These are phyloP conservation scores for Botryotinia convoluta DNA, from an alignment of 2,329 filamentous ascomycete genomes.

Conservation along the genomic window DNA sequence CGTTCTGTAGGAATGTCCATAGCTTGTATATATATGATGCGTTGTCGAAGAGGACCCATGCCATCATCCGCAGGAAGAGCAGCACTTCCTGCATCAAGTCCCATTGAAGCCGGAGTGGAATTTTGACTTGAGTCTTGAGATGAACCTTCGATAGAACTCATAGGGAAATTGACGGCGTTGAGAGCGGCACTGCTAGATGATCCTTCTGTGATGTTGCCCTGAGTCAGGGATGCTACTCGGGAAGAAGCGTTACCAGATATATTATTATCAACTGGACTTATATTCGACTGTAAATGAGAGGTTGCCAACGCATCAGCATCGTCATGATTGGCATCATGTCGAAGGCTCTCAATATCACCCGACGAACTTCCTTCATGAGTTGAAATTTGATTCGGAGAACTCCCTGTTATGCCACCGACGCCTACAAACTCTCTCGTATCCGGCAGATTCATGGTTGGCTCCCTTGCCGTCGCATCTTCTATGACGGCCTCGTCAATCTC, in stretches of 20 bases:
- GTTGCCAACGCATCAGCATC: not conserved
- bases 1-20: constrained; percentile 56
- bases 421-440: not conserved
- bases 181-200: constrained; percentile 19
- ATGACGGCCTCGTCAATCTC: constrained; percentile 26
- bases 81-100: constrained; percentile 27
- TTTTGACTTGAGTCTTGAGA: constrained; percentile 32
- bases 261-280: constrained; percentile 30
- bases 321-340: not conserved
- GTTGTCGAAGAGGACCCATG: constrained; percentile 63
- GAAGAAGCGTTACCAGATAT: constrained; percentile 33
- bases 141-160: constrained; percentile 30
- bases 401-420: constrained; percentile 13
- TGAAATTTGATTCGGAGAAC: constrained; percentile 27
- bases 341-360: not conserved
- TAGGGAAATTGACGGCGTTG: constrained; percentile 21
- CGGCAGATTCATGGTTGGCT: constrained; percentile 3
- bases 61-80: constrained; percentile 71
- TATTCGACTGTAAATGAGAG: constrained; percentile 22
- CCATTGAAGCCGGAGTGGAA: constrained; percentile 18
- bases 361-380: constrained; percentile 25
- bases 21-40: constrained; percentile 67
- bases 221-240: constrained; percentile 31
- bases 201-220: constrained; percentile 27
- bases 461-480: constrained; percentile 23